These are phyloP conservation scores for Boletus pseudo-olivaceus DNA, from an alignment of 768 basidiomycete genomes.

Conservation along the genomic window DNA sequence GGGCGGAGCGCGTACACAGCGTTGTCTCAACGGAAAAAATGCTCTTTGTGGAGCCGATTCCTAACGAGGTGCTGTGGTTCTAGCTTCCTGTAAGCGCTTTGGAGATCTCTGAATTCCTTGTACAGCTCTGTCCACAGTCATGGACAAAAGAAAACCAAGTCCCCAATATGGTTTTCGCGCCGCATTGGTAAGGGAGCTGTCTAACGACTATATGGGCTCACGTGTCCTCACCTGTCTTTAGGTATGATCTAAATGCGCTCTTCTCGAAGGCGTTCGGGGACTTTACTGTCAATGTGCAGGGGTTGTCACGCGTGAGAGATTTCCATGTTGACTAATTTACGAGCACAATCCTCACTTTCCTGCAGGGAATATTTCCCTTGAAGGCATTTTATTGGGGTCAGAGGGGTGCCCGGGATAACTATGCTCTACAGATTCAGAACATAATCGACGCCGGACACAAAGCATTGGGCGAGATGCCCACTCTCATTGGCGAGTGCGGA, in stretches of 20 bases:
- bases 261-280: slow-evolving; percentile 82
- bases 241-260: slow-evolving; percentile 90
- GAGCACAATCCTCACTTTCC: slow-evolving; percentile 7
- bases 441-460: slow-evolving; percentile 67
- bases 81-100: background rate
- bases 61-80: slow-evolving; percentile 70
- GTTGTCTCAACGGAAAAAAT: slow-evolving; percentile 52
- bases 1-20: slow-evolving; percentile 58
- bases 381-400: slow-evolving; percentile 89
- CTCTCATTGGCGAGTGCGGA: slow-evolving; percentile 90
- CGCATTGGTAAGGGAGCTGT: slow-evolving; percentile 57
- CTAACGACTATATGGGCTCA: background rate
- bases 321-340: background rate
- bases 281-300: slow-evolving; percentile 92
- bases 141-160: slow-evolving; percentile 69
- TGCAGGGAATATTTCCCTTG: slow-evolving; percentile 79
- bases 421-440: slow-evolving; percentile 73
- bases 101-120: slow-evolving; percentile 3
- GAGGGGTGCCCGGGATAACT: slow-evolving; percentile 77
- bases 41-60: slow-evolving; percentile 81
- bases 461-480: slow-evolving; percentile 75
- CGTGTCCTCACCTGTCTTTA: slow-evolving; percentile 23
- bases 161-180: slow-evolving; percentile 63
- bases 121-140: slow-evolving; percentile 71
- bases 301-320: slow-evolving; percentile 68